Evolutionary conservation across 73 alveolate genomes (phyloP), one percentile per base, ranked within the genome.

Genomic region (Paraurostyla sp.): DNA sequence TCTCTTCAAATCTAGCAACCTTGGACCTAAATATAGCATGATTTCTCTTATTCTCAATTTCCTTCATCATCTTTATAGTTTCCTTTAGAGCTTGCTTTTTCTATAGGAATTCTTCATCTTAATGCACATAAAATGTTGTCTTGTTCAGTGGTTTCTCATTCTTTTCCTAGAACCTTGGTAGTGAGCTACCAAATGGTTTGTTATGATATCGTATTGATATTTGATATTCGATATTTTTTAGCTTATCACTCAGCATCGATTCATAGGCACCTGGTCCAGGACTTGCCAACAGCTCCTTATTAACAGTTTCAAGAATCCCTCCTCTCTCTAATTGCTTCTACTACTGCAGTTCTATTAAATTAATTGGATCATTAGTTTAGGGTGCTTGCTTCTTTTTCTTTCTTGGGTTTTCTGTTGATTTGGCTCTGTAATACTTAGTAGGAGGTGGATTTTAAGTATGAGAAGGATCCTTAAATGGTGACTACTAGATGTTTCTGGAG

Each of bases 211-310:
- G 32, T 11, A 13, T 45, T 1, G 50, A 18, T 25, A 73, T 45
- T 33, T 73, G 71, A 35, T 73, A 50, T 13, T 73, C 71, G 6
- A 73, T 27, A 45, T 43, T 11, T 33, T 50, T 73, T 13, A 73
- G 71, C 32, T 73, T 40, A 7, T 73, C 86, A 2, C 27, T 2
- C 7, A 45, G 13, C 27, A 16, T 1, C 3, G 71, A 20, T 6
- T 73, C 86, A 30, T 73, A 73, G 22, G 43, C 27, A 3, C 86
- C 86, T 9, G 86, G 86, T 3, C 86, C 86, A 25, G 86, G 86
- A 49, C 20, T 30, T 3, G 6, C 42, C 13, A 45, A 27, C 29
- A 45, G 7, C 22, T 50, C 50, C 36, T 73, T 15, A 48, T 45
- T 48, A 16, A 73, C 86, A 7, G 68, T 45, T 16, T 73, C 42